A percentile compares a stretch with the other conserved stretches of the same genome.
phyloP scores from a whole-genome alignment of 2,329 filamentous ascomycete genomes.

The Clonostachys rosea region DNA sequence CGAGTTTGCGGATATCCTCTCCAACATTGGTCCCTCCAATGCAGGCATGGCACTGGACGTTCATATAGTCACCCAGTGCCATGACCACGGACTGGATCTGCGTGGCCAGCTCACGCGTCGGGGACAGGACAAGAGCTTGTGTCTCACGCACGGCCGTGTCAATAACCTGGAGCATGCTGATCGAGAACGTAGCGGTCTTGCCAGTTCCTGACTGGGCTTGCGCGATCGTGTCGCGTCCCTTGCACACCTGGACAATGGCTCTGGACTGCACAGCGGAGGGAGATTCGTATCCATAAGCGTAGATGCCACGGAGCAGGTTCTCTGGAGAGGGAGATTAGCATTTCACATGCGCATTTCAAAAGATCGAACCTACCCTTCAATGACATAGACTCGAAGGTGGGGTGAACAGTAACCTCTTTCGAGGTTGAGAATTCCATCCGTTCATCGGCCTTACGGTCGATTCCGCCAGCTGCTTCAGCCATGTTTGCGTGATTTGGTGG shows the following conservation, averaged over 20 bases:
- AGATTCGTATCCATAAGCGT: conserved; percentile 97
- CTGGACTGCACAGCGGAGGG: conserved; percentile 96
- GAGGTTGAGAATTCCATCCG: conserved; percentile 98
- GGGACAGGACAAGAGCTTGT: conserved; percentile 91
- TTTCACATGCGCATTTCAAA: not conserved
- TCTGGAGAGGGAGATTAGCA: conserved; percentile 40
- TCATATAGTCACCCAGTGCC: conserved; percentile 99
- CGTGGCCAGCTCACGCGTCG: conserved; percentile 92
- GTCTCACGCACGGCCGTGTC: conserved; percentile 90
- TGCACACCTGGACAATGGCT: conserved; percentile 98
- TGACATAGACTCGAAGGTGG: conserved; percentile 94
- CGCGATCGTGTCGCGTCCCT: conserved; percentile 96
- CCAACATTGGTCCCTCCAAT: conserved; percentile 98
- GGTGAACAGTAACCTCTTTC: conserved; percentile 93
- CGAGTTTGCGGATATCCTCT: conserved; percentile 95
- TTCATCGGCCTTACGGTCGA: conserved; percentile 92
- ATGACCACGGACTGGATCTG: conserved; percentile 99
- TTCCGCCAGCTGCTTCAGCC: conserved; percentile 72
- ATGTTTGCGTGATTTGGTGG: conserved; percentile 45
- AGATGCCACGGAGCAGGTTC: conserved; percentile 93
- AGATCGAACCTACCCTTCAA: conserved; percentile 60
- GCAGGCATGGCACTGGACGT: conserved; percentile 97
- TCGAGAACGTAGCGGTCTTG: conserved; percentile 95
- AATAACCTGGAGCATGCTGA: conserved; percentile 94
- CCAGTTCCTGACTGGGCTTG: conserved; percentile 96